Evolutionary conservation across 768 basidiomycete genomes (phyloP), one percentile per base, ranked within the genome.

Genomic region (Cubamyces lactineus): DNA sequence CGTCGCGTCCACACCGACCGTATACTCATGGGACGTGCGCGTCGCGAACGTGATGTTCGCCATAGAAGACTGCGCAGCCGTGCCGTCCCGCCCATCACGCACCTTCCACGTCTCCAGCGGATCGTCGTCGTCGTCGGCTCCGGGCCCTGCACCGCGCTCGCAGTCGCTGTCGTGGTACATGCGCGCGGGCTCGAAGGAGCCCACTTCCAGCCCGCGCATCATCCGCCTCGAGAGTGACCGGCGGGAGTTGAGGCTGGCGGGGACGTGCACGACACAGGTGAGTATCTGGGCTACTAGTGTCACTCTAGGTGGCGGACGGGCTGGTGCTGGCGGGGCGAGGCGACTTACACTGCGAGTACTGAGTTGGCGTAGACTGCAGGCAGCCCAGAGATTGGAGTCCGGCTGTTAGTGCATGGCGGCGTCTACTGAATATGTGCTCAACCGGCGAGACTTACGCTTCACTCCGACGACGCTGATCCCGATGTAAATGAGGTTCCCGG

Each of bases 311-410:
- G n/a, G n/a, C n/a, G 41, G 41, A 42, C 2, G 12, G 11, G 41
- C 4, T 4, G 11, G n/a, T 13, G 41, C 4, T 4, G n/a, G 41
- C 6, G 8, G 21, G 48, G 17, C 8, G 48, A 28, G 26, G 8
- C 2, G 9, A 34, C 56, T 28, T 19, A 57, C 56, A 57, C 46
- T 3, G 56, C 56, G 30, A 57, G 56, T 3, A 57, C 56, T 2
- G 56, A 57, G 56, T 57, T 57, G 8, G 56, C 56, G 21, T 57
- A 57, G 5, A 57, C 56, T 57, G 23, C 19, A 38, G 5, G 16
- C 26, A n/a, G n/a, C n/a, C n/a, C n/a, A n/a, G n/a, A n/a, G n/a
- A n/a, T n/a, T n/a, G n/a, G n/a, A n/a, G n/a, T n/a, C n/a, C n/a
- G n/a, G n/a, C n/a, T n/a, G n/a, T n/a, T n/a, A n/a, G n/a, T n/a